Evolutionary conservation across 257 asterid species (phyloP).

Genomic region (Ballota nigra): DNA sequence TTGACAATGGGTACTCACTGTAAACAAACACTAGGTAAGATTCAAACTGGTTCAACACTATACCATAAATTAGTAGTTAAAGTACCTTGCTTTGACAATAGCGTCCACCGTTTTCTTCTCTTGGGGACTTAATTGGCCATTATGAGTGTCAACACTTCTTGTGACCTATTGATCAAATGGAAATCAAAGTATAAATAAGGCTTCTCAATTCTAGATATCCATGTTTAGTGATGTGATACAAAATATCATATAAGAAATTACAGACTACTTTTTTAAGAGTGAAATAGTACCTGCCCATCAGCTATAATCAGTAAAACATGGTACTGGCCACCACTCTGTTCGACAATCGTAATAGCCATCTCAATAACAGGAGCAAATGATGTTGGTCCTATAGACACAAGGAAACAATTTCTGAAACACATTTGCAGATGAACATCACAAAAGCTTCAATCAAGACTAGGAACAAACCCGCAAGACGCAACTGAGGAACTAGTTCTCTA

Average conservation of each 20-base stretch:
- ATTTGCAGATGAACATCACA: background rate
- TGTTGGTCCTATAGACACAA: constrained; percentile 69
- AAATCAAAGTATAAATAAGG: constrained; percentile 8
- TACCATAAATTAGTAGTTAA: constrained; percentile 2
- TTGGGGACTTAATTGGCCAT: constrained; percentile 83
- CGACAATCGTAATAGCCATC: constrained; percentile 88
- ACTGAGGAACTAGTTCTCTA: constrained; percentile 83
- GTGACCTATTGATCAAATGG: constrained; percentile 57
- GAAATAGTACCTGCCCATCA: constrained; percentile 73
- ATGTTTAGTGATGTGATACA: background rate
- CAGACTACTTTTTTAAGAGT: background rate
- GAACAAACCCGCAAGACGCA: constrained; percentile 73
- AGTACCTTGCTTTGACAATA: constrained; percentile 92
- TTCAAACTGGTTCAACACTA: background rate
- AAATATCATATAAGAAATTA: background rate
- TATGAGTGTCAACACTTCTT: constrained; percentile 80
- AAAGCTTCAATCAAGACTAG: background rate
- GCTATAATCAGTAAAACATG: constrained; percentile 86
- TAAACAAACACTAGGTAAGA: constrained; percentile 18
- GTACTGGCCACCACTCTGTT: constrained; percentile 90
- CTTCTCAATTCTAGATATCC: constrained; percentile 4
- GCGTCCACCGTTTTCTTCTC: constrained; percentile 93
- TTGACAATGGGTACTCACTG: constrained; percentile 84
- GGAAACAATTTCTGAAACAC: background rate
- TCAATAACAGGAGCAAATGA: constrained; percentile 86